Conservation (phyloP, 2,329 filamentous ascomycete species). For the Talaromyces piceae region DNA sequence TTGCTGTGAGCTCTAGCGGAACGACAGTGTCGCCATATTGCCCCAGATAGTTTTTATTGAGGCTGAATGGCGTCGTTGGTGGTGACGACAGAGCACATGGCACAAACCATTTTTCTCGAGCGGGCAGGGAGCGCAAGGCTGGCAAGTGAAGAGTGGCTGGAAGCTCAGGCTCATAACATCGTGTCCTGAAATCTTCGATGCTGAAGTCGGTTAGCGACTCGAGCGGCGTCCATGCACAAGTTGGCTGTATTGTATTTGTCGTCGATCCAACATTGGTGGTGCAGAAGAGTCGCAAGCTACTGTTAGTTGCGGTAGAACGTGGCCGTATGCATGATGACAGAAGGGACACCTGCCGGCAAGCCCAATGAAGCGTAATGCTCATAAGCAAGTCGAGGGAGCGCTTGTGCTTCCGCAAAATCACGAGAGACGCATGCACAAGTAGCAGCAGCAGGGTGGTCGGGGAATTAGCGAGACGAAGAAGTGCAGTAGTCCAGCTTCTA, state of each 20-base stretch:
- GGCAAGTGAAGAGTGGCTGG: conserved; percentile 47
- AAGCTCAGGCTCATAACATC: conserved; percentile 45
- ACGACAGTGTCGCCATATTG: conserved; percentile 45
- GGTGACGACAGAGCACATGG: conserved; percentile 17
- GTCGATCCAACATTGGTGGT: neutral
- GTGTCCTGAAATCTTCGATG: conserved; percentile 44
- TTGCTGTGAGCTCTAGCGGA: conserved; percentile 51
- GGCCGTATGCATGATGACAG: neutral
- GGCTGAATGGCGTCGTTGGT: conserved; percentile 19
- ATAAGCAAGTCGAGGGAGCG: neutral
- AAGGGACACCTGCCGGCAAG: neutral
- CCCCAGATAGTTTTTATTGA: conserved; percentile 40
- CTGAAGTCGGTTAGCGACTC: conserved; percentile 24
- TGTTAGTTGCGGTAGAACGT: neutral
- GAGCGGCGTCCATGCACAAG: conserved; percentile 16
- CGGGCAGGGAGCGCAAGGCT: conserved; percentile 43
- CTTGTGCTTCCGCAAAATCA: neutral
- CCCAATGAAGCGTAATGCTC: neutral
- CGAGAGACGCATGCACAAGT: neutral
- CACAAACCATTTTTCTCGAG: conserved; percentile 54
- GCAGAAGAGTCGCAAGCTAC: neutral
- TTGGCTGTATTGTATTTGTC: neutral
- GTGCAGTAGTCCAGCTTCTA: too few relatives aligned
- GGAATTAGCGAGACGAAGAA: neutral
- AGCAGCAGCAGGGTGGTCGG: too few relatives aligned